A percentile compares a stretch with the other conserved stretches of the same genome.
Conservation (phyloP, 2,329 filamentous ascomycete species). For the Colletotrichum sp. region DNA sequence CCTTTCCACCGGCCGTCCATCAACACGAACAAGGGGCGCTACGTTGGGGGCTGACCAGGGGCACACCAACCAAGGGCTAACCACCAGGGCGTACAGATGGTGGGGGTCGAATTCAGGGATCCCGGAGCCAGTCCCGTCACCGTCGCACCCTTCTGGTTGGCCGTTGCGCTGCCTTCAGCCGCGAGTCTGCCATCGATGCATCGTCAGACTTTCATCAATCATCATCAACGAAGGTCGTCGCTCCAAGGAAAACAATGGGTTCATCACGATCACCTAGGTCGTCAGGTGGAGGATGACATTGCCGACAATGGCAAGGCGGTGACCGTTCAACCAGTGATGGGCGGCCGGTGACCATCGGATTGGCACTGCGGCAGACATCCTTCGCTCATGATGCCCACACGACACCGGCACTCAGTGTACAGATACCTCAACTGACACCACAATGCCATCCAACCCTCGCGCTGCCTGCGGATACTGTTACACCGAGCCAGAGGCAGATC, state of each 20-base stretch:
- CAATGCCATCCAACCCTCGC: background rate
- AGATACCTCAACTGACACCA: background rate
- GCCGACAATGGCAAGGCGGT: background rate
- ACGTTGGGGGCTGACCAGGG: background rate
- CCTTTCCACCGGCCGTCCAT: background rate
- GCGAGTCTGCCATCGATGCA: background rate
- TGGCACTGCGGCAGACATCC: background rate
- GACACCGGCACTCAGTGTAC: background rate
- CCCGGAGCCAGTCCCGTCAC: constrained; percentile 19
- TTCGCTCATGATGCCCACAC: background rate
- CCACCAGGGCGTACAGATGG: background rate
- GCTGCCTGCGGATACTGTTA: background rate
- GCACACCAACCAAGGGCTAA: background rate
- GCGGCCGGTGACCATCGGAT: background rate
- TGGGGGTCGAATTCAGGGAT: background rate
- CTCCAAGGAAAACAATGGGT: background rate
- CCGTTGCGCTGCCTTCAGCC: background rate
- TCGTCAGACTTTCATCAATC: background rate
- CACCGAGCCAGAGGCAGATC: background rate
- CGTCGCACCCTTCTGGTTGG: background rate
- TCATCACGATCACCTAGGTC: background rate
- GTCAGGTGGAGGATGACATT: background rate
- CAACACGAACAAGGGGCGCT: background rate
- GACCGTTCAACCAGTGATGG: background rate
- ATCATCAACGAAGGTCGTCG: background rate